Conservation (phyloP, 371 early-diverging fungal genomes). For the Apophysomyces sp. region DNA sequence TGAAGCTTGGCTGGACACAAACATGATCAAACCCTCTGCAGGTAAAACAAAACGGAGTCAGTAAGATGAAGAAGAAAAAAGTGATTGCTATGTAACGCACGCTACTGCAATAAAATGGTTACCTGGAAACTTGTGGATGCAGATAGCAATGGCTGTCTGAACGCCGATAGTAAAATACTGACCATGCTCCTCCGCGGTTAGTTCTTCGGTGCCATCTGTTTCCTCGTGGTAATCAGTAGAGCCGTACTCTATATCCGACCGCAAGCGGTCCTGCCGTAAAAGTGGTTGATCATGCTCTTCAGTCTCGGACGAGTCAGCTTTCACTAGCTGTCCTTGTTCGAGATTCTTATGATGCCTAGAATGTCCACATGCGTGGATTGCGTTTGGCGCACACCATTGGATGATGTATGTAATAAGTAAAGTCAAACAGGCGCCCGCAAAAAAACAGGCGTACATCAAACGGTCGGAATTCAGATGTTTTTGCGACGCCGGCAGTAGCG, state of each 20-base stretch:
- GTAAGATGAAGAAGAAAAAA: too few relatives aligned
- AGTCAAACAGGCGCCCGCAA: slow-evolving; percentile 34
- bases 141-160: slow-evolving; percentile 80
- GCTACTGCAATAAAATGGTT: too few relatives aligned
- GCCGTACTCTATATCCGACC: slow-evolving; percentile 6
- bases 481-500: slow-evolving; percentile 38
- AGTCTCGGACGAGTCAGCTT: neutral
- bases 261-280: neutral
- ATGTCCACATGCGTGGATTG: slow-evolving; percentile 41
- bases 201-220: neutral
- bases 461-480: slow-evolving; percentile 19
- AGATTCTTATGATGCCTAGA: neutral
- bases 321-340: neutral
- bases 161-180: slow-evolving; percentile 53
- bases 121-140: slow-evolving; percentile 80
- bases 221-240: neutral
- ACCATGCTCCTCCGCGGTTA: neutral
- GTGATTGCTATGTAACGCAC: too few relatives aligned
- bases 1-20: slow-evolving; percentile 66
- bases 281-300: neutral
- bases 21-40: slow-evolving; percentile 81
- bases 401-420: slow-evolving; percentile 27
- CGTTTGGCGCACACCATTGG: slow-evolving; percentile 37
- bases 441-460: slow-evolving; percentile 28
- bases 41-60: too few relatives aligned